Evolutionary conservation across 371 early-diverging fungal genomes (phyloP).

Genomic region (Mortierella polycephala): DNA sequence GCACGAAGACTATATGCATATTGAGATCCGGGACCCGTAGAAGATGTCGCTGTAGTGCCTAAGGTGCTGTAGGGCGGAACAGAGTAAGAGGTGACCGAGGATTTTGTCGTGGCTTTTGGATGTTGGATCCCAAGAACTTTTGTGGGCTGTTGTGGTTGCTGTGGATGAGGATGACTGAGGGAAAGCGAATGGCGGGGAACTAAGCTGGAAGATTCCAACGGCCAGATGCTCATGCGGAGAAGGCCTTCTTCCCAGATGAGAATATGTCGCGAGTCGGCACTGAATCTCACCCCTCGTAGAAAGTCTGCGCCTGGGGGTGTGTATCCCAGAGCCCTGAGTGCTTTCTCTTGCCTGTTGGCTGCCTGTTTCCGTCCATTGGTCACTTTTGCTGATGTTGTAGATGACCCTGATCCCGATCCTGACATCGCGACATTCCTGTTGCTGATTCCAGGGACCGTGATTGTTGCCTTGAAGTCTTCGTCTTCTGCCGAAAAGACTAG

Average conservation of each 20-base stretch:
- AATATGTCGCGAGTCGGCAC: conserved; percentile 49
- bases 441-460: conserved; percentile 42
- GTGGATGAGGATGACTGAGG: conserved; percentile 8
- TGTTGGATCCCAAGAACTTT: conserved; percentile 25
- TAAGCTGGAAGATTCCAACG: conserved; percentile 18
- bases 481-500: conserved; percentile 44
- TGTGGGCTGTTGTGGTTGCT: conserved; percentile 9
- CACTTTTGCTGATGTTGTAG: conserved; percentile 3
- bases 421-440: too few relatives aligned
- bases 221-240: conserved; percentile 41
- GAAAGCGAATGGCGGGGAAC: neutral
- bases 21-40: conserved; percentile 26
- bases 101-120: conserved; percentile 38
- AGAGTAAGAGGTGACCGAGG: conserved; percentile 32
- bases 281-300: conserved; percentile 40
- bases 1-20: conserved; percentile 34
- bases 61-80: conserved; percentile 45
- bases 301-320: conserved; percentile 41
- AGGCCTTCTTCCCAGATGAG: conserved; percentile 50
- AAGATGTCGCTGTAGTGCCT: conserved; percentile 41
- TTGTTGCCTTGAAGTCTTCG: conserved; percentile 43
- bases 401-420: neutral
- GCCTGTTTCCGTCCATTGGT: neutral
- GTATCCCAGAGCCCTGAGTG: conserved; percentile 27
- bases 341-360: conserved; percentile 7